These are phyloP conservation scores for Peribolospora kevripleyi DNA, from an alignment of 768 basidiomycete species.

Conservation along the genomic window DNA sequence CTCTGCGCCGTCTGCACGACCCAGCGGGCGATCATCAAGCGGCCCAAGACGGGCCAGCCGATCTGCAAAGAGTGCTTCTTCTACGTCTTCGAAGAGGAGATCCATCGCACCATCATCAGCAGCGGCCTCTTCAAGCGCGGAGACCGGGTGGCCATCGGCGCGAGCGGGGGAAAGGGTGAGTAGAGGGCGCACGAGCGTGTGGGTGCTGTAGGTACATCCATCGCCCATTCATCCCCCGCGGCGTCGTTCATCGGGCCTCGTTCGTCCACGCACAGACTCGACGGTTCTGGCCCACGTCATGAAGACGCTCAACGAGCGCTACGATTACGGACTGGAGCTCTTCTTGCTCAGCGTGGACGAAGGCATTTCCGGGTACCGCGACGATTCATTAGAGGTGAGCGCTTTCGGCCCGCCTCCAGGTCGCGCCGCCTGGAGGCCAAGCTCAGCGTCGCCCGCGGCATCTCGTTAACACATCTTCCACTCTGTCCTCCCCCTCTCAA, in stretches of 20 bases:
- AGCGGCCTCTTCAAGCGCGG: slow-evolving; percentile 56
- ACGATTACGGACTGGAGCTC: slow-evolving; percentile 70
- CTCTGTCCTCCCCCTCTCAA: background rate
- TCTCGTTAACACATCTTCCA: background rate
- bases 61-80: slow-evolving; percentile 94
- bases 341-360: slow-evolving; percentile 93
- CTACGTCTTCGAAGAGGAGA: slow-evolving; percentile 90
- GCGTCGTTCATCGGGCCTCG: background rate
- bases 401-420: background rate
- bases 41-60: slow-evolving; percentile 92
- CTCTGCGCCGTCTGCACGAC: slow-evolving; percentile 49
- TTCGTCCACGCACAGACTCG: slow-evolving; percentile 38
- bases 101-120: slow-evolving; percentile 80
- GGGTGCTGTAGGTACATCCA: background rate
- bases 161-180: slow-evolving; percentile 89
- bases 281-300: slow-evolving; percentile 94
- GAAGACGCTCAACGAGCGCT: slow-evolving; percentile 82
- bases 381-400: slow-evolving; percentile 76
- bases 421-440: too few relatives aligned
- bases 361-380: slow-evolving; percentile 91
- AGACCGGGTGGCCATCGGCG: slow-evolving; percentile 87
- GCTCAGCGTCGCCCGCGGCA: background rate
- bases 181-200: background rate
- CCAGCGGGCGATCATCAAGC: slow-evolving; percentile 60
- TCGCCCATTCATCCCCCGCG: too few relatives aligned